Base-by-base conservation (phyloP, 768 basidiomycete species). In the Hypholoma sublateritium region DNA sequence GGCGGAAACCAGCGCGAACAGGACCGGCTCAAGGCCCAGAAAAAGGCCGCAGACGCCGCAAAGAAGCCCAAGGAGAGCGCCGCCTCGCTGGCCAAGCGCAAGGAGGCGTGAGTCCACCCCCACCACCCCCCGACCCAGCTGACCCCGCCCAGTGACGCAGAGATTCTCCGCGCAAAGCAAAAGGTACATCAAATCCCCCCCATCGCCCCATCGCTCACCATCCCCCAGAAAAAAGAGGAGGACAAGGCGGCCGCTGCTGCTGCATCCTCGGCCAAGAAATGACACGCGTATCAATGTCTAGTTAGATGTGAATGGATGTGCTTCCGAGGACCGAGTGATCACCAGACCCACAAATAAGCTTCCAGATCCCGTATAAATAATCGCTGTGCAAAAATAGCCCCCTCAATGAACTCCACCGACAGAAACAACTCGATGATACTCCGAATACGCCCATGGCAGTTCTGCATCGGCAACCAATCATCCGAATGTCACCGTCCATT, bases 1-100 rank as follows among this genome's bases (percentile, higher is more conserved):
- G 91, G 91, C 65, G 91, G 91, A 63, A 91, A 93, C 68, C 90
- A 92, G 70, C 83, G 91, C 51, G 91, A 93, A 6, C 78, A 74
- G 70, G 91, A 88, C 70, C 88, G 91, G 61, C 71, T 74, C 19
- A 86, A 84, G 68, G 85, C 88, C 13, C 84, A 85, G 75, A 93
- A 93, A 77, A 91, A 89, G 72, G 71, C 75, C 13, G 80, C 80
- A 1, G 72, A 75, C 6, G 53, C 60, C 13, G 72, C 72, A 51
- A 87, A 86, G 71, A 89, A 89, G 72, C 69, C 84, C 37, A 91
- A 91, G 72, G 89, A 91, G 71, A 89, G 87, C 64, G 84, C 80
- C 11, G 59, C 76, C 1, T 74, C 47, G 46, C 77, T 92, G 36
- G 80, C 83, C 49, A 86, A 88, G 72, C 83, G 90, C 64, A 88